Conservation (phyloP, 2,329 filamentous ascomycete genomes). For the Fusarium luffae region DNA sequence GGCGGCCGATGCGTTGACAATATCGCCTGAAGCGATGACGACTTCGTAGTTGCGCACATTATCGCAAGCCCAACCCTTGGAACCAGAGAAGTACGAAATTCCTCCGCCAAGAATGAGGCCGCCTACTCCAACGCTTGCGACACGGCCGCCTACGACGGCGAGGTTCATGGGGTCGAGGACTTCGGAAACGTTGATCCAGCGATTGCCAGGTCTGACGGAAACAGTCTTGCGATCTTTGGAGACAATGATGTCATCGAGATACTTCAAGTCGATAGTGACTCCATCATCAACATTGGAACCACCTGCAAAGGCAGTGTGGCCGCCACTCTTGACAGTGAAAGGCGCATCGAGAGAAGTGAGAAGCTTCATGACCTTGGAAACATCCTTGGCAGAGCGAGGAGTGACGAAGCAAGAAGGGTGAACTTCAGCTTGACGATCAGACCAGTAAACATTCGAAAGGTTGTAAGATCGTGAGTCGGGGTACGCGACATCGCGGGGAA, state of each 20-base stretch:
- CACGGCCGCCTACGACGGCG: constrained; percentile 16
- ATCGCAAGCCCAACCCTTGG: constrained; percentile 60
- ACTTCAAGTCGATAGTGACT: constrained; percentile 57
- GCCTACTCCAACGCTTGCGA: constrained; percentile 48
- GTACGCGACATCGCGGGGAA: not conserved
- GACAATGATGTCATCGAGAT: constrained; percentile 46
- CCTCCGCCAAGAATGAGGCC: constrained; percentile 53
- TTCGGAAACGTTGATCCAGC: constrained; percentile 21
- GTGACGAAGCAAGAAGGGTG: constrained; percentile 8
- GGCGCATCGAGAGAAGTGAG: not conserved
- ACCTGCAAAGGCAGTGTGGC: constrained; percentile 60
- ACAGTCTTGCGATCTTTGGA: constrained; percentile 16
- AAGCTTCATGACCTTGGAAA: not conserved
- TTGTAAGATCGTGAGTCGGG: constrained; percentile 1
- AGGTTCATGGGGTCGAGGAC: constrained; percentile 4
- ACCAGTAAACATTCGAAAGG: constrained; percentile 18
- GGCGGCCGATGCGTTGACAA: constrained; percentile 47
- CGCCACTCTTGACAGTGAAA: constrained; percentile 64
- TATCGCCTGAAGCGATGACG: constrained; percentile 57
- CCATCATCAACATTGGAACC: constrained; percentile 56
- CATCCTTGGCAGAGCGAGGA: not conserved
- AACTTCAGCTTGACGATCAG: constrained; percentile 14
- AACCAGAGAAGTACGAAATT: constrained; percentile 53
- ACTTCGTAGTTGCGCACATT: constrained; percentile 59
- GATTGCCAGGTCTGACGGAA: constrained; percentile 18